phyloP scores from a whole-genome alignment of 2,329 filamentous ascomycete genomes.

The Orbilia oligospora region DNA sequence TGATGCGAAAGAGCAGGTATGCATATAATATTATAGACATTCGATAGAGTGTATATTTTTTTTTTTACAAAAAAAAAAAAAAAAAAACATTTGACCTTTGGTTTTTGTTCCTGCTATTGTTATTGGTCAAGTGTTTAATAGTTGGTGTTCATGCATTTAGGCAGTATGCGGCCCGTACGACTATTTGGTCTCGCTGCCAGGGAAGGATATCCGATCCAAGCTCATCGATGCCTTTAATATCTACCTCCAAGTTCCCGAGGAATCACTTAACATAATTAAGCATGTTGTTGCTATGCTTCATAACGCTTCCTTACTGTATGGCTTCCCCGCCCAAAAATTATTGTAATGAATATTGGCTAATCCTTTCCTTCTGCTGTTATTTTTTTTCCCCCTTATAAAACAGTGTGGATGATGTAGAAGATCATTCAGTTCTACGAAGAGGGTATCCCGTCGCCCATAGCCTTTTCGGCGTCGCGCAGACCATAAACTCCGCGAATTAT shows the following conservation, averaged over 20 bases:
- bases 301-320: constrained; percentile 80
- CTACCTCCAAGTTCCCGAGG: constrained; percentile 81
- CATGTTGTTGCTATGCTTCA: constrained; percentile 87
- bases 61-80: too few species aligned
- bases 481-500: constrained; percentile 92
- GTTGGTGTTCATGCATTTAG: constrained; percentile 17
- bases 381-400: too few species aligned
- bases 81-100: too few species aligned
- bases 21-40: background rate
- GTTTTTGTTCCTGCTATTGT: background rate
- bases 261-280: constrained; percentile 80
- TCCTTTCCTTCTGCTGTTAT: constrained; percentile 7
- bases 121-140: too few species aligned
- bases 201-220: constrained; percentile 86
- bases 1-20: constrained; percentile 66
- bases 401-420: constrained; percentile 86
- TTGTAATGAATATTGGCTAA: background rate
- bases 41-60: background rate
- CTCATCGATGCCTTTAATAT: constrained; percentile 85
- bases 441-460: constrained; percentile 85
- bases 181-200: constrained; percentile 82
- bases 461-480: constrained; percentile 88
- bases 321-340: background rate
- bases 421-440: constrained; percentile 81
- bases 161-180: constrained; percentile 74